A percentile compares a stretch with the other conserved stretches of the same genome.
phyloP scores from a whole-genome alignment of 169 alveolate genomes.

The Plasmodium vivax region DNA sequence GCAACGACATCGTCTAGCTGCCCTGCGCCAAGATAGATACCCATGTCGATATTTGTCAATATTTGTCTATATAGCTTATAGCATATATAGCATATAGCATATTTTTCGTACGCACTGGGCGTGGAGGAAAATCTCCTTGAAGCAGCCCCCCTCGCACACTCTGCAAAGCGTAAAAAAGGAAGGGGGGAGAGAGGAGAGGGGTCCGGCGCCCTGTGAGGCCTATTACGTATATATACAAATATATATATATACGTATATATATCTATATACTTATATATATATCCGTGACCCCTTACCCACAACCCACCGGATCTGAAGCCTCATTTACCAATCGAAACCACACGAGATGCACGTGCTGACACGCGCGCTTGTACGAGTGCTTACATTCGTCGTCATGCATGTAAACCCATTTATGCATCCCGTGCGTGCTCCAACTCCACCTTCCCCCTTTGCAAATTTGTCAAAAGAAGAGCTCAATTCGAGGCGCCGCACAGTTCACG shows the following conservation, averaged over 20 bases:
- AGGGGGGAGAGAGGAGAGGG: not conserved
- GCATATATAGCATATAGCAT: not conserved
- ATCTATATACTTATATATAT: too few species aligned
- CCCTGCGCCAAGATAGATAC: not conserved
- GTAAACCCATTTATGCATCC: not conserved
- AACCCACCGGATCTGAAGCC: not conserved
- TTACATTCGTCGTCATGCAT: not conserved
- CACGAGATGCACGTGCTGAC: not conserved
- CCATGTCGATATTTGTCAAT: not conserved
- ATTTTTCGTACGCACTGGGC: not conserved
- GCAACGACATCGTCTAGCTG: slow-evolving; percentile 34
- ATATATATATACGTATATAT: too few species aligned
- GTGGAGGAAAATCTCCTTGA: not conserved
- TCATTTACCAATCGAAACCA: not conserved
- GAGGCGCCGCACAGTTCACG: not conserved
- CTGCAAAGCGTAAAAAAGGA: not conserved
- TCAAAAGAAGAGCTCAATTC: not conserved
- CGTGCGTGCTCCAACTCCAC: not conserved
- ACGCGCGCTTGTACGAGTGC: not conserved
- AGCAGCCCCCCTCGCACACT: not conserved
- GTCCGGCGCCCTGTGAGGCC: not conserved
- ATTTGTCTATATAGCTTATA: not conserved
- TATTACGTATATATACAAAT: not conserved
- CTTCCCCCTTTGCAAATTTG: not conserved
- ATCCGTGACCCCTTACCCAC: not conserved